Base-by-base conservation (phyloP, 768 basidiomycete species). In the Rhizopogon roseolus region DNA sequence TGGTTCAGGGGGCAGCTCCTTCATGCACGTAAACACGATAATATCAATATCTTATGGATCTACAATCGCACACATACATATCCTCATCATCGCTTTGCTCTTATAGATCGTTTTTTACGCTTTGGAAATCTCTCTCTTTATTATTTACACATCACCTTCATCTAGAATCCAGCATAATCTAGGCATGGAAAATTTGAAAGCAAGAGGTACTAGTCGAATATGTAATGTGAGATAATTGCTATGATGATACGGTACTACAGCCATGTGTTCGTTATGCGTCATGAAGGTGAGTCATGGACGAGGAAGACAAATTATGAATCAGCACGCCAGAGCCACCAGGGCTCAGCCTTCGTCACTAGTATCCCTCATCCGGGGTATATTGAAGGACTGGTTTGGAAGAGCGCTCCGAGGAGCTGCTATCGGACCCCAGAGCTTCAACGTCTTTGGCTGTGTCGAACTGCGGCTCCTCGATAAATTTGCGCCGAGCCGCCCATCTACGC, bases 401-500 rank as follows among this genome's bases (percentile, higher is more conserved):
- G 83, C 82, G 60, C 81, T 85, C 44, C 78, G 81, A 14, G 84
- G 76, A 28, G 57, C 22, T 25, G 61, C 49, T 25, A 61, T 58
- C 17, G 66, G 64, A 17, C 62, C 53, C 27, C 67, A 62, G 42
- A 74, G 64, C 60, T 78, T 78, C 49, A 72, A 67, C 39, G 67
- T 62, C 48, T 72, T 71, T 16, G 74, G 68, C 48, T 76, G 75
- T 58, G 81, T 81, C 6, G 78, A 76, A 62, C 80, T 85, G 54
- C 78, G 76, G 56, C 79, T 80, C 54, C 87, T 78, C 16, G 81
- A 84, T 28, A 89, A 71, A 64, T 78, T 73, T 19, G 70, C 79
- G 7, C 72, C 76, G 7, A 84, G 73, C 57, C 74, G 74, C 55
- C 73, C 74, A 56, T 86, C 84, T 29, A 77, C 78, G 29, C 63